Evolutionary conservation across 192 early-diverging fungal genomes (phyloP), one percentile per base, ranked within the genome.

Genomic region (Coemansia interrupta): DNA sequence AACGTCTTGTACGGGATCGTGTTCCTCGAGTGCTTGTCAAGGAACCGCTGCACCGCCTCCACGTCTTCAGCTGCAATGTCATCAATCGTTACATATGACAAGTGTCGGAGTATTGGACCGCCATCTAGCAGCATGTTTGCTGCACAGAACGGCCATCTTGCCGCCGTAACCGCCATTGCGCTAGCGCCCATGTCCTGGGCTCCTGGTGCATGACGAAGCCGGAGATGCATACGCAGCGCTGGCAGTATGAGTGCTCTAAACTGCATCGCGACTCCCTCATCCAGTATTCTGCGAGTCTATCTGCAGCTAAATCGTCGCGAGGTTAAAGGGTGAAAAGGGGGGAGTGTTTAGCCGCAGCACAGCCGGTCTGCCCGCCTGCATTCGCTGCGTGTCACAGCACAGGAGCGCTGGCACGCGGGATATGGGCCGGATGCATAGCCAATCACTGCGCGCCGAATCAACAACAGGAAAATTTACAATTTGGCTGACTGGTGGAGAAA

Each of bases 1-100:
- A 90, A 83, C 1, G 73, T 58, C 28, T 78, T 85, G 64, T 81
- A 78, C 23, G 88, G 88, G 29, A 90, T 87, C 10, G 55, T 72
- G 18, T 78, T 77, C 42, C 84, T 82, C 51, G 72, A 72, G 50
- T 84, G 83, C 51, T 60, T 70, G 32, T 55, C 55, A 10, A 64
- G 54, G 78, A 83, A 88, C 17, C 78, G 70, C 32, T 67, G 61
- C 12, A 83, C 83, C 26, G 65, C 68, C 26, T 64, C 78, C 19
- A 70, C 59, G 22, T 83, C 71, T 58, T 74, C 52, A 5, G 56
- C 19, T 28, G 66, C 39, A 18, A 80, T 66, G 47, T 73, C 77
- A 28, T 63, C 51, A 24, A 61, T 49, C 14, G 18, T 59, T 9
- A 42, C 63, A 28, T 60, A 28, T 22, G 60, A 5, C 46, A 32